Base-by-base conservation (phyloP, 257 asterid genomes). In the Euphrasia confusa region DNA sequence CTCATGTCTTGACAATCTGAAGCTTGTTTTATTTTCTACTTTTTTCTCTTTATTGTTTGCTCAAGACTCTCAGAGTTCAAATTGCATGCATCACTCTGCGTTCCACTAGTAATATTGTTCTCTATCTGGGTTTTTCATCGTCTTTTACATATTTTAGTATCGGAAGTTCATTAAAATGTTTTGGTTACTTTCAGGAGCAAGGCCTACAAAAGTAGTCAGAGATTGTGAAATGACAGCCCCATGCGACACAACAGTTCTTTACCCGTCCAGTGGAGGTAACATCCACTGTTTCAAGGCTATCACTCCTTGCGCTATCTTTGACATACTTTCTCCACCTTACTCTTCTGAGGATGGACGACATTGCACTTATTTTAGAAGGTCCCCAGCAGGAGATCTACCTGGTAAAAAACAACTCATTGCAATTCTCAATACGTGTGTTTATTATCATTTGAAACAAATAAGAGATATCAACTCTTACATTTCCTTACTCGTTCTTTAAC, bases 241-340 rank as follows among this genome's bases (percentile, higher is more conserved):
- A 11, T 85, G 90, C 54, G 95, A 74, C 58, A 84, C 99, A 9
- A 93, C 99, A 4, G 28, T 84, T 72, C 97, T 93, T 40, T 87
- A 85, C 64, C 99, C 99, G 37, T 81, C 77, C 15, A 72, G 78
- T 56, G 99, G 97, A 64, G 99, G 99, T 59, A 89, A 93, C 72
- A 85, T 93, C 77, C 99, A 93, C 67, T 83, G 84, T 81, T 93
- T 93, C 82, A 83, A 77, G 79, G 99, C 99, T 15, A 74, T 85
- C 56, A 83, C 89, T 61, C 99, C 97, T 21, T 93, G 99, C 52
- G 99, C 99, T 37, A 77, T 93, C 71, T 87, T 93, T 48, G 99
- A 93, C 76, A 93, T 93, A 75, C 96, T 93, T 62, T 90, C 88
- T 68, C 99, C 99, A 42, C 99, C 99, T 21, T 93, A 93, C 81